Evolutionary conservation across 345 rosid genomes (phyloP).

Genomic region (Hibiscus tridactylites): DNA sequence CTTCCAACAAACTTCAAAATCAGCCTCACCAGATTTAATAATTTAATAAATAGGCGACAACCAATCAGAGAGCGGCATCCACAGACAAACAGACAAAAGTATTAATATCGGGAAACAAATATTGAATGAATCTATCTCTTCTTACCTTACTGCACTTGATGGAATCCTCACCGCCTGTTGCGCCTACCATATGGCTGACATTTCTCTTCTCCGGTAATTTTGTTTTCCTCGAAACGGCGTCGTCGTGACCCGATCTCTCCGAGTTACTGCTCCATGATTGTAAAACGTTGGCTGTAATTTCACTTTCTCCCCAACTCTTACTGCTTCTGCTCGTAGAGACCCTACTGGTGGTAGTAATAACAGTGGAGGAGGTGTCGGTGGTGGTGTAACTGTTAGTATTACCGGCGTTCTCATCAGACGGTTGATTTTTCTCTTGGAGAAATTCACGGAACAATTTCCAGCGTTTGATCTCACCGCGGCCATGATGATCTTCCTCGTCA

Average conservation of each 20-base stretch:
- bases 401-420: conserved; percentile 18
- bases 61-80: conserved; percentile 18
- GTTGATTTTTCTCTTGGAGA: conserved; percentile 32
- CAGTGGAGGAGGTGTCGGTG: not conserved
- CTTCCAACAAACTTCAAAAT: too few relatives aligned
- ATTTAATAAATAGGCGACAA: not conserved
- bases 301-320: conserved; percentile 40
- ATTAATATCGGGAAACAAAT: conserved; percentile 6
- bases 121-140: conserved; percentile 4
- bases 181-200: conserved; percentile 30
- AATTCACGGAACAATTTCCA: conserved; percentile 43
- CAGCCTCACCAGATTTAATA: too few relatives aligned
- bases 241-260: conserved; percentile 25
- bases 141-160: conserved; percentile 36
- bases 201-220: conserved; percentile 7
- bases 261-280: conserved; percentile 35
- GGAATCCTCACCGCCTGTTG: conserved; percentile 39
- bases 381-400: not conserved
- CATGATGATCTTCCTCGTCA: not conserved
- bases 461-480: conserved; percentile 27
- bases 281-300: conserved; percentile 27
- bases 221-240: conserved; percentile 20
- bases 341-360: conserved; percentile 15
- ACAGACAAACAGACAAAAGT: not conserved
- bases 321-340: conserved; percentile 22